Percentiles rank a stretch among this genome's conserved stretches.
Evolutionary conservation across 1,284 basidiomycete genomes (phyloP).

Genomic region (Leccinum huronense): DNA sequence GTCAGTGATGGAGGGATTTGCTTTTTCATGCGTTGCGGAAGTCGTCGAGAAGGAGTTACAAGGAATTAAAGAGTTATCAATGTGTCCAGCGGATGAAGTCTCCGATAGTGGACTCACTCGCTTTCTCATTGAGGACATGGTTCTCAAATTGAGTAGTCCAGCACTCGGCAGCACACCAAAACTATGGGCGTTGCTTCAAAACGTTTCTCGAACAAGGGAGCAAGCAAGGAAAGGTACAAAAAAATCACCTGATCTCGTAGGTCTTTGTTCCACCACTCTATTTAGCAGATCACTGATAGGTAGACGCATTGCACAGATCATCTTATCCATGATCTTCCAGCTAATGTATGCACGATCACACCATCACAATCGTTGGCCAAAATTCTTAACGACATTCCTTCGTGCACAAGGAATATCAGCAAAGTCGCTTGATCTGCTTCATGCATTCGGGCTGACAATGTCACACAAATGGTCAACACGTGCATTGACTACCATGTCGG

Average conservation of each 20-base stretch:
- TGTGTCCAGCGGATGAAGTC: constrained; percentile 3
- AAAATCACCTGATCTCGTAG: constrained; percentile 1
- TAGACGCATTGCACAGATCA: no score
- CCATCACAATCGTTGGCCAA: not conserved
- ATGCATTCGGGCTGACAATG: no score
- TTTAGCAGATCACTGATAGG: no score
- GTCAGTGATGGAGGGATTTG: constrained; percentile 3
- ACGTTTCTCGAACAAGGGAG: not conserved
- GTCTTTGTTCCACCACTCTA: not conserved
- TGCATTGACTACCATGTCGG: no score
- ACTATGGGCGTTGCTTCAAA: constrained; percentile 1
- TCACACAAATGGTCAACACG: no score
- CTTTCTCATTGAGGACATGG: constrained; percentile 5
- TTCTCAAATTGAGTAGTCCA: constrained; percentile 3
- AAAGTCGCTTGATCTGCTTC: no score
- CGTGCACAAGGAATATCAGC: not conserved
- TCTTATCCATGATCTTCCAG: constrained; percentile 1
- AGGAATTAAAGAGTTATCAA: not conserved
- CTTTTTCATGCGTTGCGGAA: not conserved
- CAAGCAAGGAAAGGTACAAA: not conserved
- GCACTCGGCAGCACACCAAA: not conserved
- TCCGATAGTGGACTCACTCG: not conserved
- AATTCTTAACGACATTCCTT: constrained; percentile 3
- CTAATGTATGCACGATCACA: not conserved
- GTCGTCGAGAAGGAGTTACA: not conserved